Evolutionary conservation across 2,329 filamentous ascomycete species (phyloP).

Genomic region (Pleurostoma richardsiae): DNA sequence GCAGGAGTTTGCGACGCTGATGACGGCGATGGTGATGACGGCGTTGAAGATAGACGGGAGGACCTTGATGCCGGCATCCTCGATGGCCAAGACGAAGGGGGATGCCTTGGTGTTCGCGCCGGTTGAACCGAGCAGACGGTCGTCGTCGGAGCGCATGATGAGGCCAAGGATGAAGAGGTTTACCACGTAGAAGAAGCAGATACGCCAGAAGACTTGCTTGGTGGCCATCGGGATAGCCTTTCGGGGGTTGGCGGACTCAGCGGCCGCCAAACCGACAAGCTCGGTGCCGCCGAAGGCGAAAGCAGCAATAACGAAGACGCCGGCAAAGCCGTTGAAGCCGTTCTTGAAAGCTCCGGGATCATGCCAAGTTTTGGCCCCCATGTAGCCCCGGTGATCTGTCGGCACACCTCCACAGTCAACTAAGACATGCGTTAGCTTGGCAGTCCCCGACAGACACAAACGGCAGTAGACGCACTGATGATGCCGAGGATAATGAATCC

Average conservation of each 20-base stretch:
- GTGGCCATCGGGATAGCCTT: conserved; percentile 43
- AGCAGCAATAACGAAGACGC: conserved; percentile 46
- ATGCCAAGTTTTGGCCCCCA: conserved; percentile 57
- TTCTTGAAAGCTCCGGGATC: conserved; percentile 49
- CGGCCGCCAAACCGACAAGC: conserved; percentile 45
- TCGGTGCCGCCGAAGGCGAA: conserved; percentile 49
- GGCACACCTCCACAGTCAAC: too few relatives aligned
- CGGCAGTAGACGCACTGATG: conserved; percentile 52
- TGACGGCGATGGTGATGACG: conserved; percentile 45
- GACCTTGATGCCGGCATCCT: conserved; percentile 42
- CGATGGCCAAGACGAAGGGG: conserved; percentile 47
- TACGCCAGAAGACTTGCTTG: conserved; percentile 52
- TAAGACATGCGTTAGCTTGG: too few relatives aligned
- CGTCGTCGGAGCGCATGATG: conserved; percentile 38
- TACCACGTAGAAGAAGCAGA: conserved; percentile 46
- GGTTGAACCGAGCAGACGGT: conserved; percentile 28
- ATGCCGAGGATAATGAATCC: conserved; percentile 64
- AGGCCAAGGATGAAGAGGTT: conserved; percentile 46
- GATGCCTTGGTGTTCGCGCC: conserved; percentile 38
- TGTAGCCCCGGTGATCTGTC: conserved; percentile 40
- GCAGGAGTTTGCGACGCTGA: conserved; percentile 47
- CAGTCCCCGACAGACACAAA: conserved; percentile 24
- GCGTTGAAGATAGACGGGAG: conserved; percentile 49
- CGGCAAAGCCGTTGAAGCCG: conserved; percentile 44
- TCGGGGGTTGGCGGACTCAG: conserved; percentile 43